Evolutionary conservation across 495 filamentous ascomycete genomes (phyloP), one percentile per base, ranked within the genome.

Genomic region (Talaromyces nanjingensis): DNA sequence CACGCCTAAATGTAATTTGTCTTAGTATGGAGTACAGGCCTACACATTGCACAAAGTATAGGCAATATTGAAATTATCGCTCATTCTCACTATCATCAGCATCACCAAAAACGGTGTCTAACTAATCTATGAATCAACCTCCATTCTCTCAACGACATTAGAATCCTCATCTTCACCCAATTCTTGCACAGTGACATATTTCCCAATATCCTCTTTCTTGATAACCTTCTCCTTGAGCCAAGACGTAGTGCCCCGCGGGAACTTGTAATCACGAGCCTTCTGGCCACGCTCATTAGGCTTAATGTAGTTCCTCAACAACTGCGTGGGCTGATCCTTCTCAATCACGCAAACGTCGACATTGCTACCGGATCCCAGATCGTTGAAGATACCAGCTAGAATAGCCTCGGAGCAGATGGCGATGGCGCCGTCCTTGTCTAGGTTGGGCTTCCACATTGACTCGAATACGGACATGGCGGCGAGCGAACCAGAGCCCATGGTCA

Each of bases 281-380:
- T 87, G 79, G 69, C 87, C 90, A 72, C 96, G 85, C 78, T 92
- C 86, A 74, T 99, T 99, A 57, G 96, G 96, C 74, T 81, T 91
- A 75, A 96, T 85, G 78, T 89, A 93, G 74, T 94, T 96, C 66
- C 94, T 85, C 81, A 92, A 81, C 75, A 99, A 75, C 66, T 90
- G 90, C 27, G 96, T 93, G 4, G 79, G 77, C 87, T 96, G 96
- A 66, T 97, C 92, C 68, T 84, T 79, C 63, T 92, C 94, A 68
- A 99, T 97, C 65, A 99, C 85, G 66, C 92, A 93, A 54, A 99
- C 88, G 73, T 99, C 96, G 54, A 99, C 96, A 74, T 99, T 99
- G 71, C 89, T 93, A 65, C 96, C 96, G 12, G 91, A 96, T 4
- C 96, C 96, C 74, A 99, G 76, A 79, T 99, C 96, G 79, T 99